Evolutionary conservation across 2,329 filamentous ascomycete species (phyloP), one percentile per base, ranked within the genome.

Genomic region (Plectosphaerella cucumerina): DNA sequence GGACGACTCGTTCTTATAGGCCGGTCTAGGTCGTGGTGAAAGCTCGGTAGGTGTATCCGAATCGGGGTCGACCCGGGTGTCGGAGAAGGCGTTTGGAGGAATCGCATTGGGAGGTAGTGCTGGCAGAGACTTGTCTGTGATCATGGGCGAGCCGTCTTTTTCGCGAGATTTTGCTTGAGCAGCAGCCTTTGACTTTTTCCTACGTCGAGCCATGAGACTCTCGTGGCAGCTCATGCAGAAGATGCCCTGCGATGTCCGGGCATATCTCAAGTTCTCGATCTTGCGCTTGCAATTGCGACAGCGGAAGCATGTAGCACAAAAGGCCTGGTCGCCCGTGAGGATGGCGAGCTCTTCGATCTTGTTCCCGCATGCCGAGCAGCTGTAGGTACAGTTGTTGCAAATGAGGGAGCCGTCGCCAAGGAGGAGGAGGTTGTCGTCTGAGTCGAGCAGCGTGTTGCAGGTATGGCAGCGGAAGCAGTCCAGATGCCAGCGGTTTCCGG

Each of bases 181-280:
- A 41, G 80, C 77, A 48, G 85, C 81, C 68, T 90, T 91, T 37
- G 87, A 86, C 68, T 90, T 91, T 73, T 97, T 97, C 63, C 90
- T 82, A 57, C 93, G 82, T 56, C 93, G 81, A 47, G 93, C 90
- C 91, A 97, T 97, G 49, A 99, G 73, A 23, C 90, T 94, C 70
- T 99, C 94, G 65, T 99, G 94, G 67, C 94, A 99, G 64, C 87
- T 91, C 94, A 99, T 99, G 74, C 94, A 99, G 67, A 99, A 97
- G 61, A 99, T 99, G 54, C 94, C 94, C 70, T 97, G 94, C 8
- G 93, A 97, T 1, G 94, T 99, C 64, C 94, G 85, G 50, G 94
- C 94, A 82, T 97, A 99, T 67, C 93, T 86, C 57, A 99, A 78
- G 67, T 99, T 99, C 71, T 99, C 94, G 54, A 99, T 99, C 76